Conservation (phyloP, 768 basidiomycete genomes). For the Trametes sanguinea region DNA sequence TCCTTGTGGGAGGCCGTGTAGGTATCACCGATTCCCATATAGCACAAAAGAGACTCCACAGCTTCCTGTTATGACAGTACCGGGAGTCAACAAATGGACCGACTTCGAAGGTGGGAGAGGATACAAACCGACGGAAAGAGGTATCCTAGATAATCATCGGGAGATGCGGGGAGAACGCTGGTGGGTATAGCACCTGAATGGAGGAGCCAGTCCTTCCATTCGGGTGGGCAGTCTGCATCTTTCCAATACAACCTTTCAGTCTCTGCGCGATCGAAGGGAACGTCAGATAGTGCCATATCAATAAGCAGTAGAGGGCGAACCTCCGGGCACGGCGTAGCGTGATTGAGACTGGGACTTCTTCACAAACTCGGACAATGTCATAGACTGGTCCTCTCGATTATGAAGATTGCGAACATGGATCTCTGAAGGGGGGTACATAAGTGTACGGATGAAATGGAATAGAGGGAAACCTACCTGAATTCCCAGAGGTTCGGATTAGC, state of each 20-base stretch:
- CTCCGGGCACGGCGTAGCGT: conserved; percentile 1
- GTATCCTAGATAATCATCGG: conserved; percentile 58
- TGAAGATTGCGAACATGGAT: conserved; percentile 66
- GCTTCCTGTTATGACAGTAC: conserved; percentile 41
- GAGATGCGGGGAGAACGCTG: conserved; percentile 50
- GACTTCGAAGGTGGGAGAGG: not conserved
- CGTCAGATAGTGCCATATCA: not conserved
- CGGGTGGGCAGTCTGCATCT: conserved; percentile 66
- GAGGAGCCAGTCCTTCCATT: conserved; percentile 67
- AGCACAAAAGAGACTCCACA: conserved; percentile 85
- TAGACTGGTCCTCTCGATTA: conserved; percentile 51
- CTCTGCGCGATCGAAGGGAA: conserved; percentile 41
- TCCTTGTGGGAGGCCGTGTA: conserved; percentile 88
- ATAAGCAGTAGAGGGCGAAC: conserved; percentile 10
- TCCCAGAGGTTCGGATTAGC: conserved; percentile 40
- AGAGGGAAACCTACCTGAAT: conserved; percentile 26
- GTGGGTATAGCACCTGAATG: conserved; percentile 50
- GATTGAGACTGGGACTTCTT: conserved; percentile 33
- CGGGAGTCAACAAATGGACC: too few species aligned
- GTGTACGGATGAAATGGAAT: too few species aligned
- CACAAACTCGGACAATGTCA: conserved; percentile 58
- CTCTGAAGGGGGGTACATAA: conserved; percentile 37
- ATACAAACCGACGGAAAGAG: conserved; percentile 50
- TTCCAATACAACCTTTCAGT: conserved; percentile 72
- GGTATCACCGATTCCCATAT: conserved; percentile 79